phyloP scores from a whole-genome alignment of 1,284 basidiomycete species.

The Volvariella surrecta region DNA sequence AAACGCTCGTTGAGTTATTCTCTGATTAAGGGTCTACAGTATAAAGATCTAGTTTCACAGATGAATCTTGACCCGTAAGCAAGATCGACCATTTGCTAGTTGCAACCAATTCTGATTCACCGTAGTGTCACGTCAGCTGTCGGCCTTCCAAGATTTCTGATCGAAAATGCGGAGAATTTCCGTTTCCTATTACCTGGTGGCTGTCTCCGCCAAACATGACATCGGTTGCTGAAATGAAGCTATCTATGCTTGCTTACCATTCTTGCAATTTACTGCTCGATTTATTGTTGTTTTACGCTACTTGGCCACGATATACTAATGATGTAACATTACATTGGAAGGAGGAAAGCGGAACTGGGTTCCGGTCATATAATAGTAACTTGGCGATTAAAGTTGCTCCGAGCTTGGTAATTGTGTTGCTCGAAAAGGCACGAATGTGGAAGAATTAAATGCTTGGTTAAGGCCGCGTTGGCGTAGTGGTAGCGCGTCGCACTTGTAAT shows the following conservation, averaged over 20 bases:
- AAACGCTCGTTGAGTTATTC: slow-evolving; percentile 8
- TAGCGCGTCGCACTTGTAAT: slow-evolving; percentile 34
- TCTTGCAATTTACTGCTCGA: too few relatives aligned
- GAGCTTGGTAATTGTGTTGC: too few relatives aligned
- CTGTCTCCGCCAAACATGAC: slow-evolving; percentile 27
- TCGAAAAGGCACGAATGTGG: too few relatives aligned
- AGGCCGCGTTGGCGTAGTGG: slow-evolving; percentile 29
- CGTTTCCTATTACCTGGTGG: slow-evolving; percentile 53
- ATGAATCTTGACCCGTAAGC: slow-evolving; percentile 43
- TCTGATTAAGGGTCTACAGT: slow-evolving; percentile 22
- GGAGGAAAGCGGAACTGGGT: too few relatives aligned
- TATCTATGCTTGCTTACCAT: too few relatives aligned
- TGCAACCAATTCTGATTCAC: slow-evolving; percentile 6
- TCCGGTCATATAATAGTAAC: too few relatives aligned
- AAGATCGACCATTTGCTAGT: slow-evolving; percentile 1
- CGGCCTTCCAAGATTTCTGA: slow-evolving; percentile 42
- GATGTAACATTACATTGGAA: background rate
- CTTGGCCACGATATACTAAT: background rate
- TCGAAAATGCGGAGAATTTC: slow-evolving; percentile 42
- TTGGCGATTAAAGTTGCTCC: too few relatives aligned
- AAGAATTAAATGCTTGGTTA: background rate
- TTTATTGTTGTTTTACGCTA: background rate
- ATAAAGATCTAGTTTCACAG: slow-evolving; percentile 40
- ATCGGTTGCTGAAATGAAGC: background rate
- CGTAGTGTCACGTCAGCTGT: slow-evolving; percentile 35